phyloP scores from a whole-genome alignment of 306 rosid species.

The Dryas alaskensis region DNA sequence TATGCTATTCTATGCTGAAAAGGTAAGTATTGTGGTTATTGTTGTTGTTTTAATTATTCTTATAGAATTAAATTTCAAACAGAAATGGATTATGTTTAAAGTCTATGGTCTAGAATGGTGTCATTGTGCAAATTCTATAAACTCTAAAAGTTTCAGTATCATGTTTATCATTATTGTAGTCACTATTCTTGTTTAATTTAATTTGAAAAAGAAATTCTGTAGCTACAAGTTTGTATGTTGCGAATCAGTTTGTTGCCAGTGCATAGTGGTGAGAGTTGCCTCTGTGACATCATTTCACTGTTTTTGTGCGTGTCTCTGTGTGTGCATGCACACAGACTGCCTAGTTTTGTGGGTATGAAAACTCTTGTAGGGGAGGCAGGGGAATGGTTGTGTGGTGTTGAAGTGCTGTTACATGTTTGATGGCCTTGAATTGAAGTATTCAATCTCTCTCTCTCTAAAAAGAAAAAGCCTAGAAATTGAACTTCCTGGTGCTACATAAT shows the following conservation, averaged over 20 bases:
- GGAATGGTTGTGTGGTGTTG: neutral
- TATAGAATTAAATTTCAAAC: neutral
- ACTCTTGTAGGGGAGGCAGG: neutral
- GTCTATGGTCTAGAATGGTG: neutral
- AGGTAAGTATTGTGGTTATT: neutral
- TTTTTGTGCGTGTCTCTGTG: neutral
- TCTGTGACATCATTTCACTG: neutral
- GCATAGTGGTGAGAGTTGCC: neutral
- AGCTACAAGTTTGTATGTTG: neutral
- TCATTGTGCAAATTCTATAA: neutral
- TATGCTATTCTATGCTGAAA: neutral
- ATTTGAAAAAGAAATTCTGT: neutral
- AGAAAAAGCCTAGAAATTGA: neutral
- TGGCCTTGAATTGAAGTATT: neutral
- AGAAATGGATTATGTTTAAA: neutral
- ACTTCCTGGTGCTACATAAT: neutral
- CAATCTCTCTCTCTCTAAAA: neutral
- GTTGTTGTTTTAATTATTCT: neutral
- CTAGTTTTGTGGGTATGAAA: neutral
- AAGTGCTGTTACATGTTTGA: neutral
- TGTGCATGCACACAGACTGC: neutral
- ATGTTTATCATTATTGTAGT: neutral
- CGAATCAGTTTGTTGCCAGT: neutral
- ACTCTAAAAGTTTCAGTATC: neutral
- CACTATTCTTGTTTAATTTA: neutral